phyloP scores from a whole-genome alignment of 352 stramenopile genomes.

The Ophiocytium majus region DNA sequence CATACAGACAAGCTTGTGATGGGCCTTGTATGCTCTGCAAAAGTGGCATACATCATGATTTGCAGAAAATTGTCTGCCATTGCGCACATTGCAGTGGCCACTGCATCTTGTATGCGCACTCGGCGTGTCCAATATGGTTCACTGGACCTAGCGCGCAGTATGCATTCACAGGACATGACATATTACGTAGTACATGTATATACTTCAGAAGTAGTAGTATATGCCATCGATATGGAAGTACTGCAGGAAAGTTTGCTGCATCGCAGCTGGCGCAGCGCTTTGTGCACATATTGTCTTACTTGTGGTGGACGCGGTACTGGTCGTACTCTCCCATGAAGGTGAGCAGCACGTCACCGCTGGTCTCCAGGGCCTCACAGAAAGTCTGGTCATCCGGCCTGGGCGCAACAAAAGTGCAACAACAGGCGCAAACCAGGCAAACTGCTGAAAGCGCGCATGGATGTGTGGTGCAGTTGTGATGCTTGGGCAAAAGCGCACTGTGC shows the following conservation, averaged over 20 bases:
- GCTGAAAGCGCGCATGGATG: no score
- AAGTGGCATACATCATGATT: no score
- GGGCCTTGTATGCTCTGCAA: background rate
- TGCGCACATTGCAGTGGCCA: no score
- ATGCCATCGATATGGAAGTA: background rate
- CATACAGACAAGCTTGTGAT: background rate
- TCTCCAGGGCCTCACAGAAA: background rate
- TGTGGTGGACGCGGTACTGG: background rate
- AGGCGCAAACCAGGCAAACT: no score
- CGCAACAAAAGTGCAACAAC: no score
- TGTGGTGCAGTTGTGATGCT: no score
- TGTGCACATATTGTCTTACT: background rate
- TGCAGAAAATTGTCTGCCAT: no score
- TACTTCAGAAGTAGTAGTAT: background rate
- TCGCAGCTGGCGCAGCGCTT: background rate
- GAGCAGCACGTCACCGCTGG: background rate
- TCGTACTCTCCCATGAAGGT: background rate
- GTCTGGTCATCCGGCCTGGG: background rate
- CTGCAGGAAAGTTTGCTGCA: background rate
- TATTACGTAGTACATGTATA: background rate
- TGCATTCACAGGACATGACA: background rate
- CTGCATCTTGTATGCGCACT: no score
- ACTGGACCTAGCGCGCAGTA: background rate
- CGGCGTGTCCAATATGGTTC: no score
- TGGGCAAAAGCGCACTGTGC: no score